Conservation (phyloP, 2,329 filamentous ascomycete species). For the Ophidiomyces ophidiicola region DNA sequence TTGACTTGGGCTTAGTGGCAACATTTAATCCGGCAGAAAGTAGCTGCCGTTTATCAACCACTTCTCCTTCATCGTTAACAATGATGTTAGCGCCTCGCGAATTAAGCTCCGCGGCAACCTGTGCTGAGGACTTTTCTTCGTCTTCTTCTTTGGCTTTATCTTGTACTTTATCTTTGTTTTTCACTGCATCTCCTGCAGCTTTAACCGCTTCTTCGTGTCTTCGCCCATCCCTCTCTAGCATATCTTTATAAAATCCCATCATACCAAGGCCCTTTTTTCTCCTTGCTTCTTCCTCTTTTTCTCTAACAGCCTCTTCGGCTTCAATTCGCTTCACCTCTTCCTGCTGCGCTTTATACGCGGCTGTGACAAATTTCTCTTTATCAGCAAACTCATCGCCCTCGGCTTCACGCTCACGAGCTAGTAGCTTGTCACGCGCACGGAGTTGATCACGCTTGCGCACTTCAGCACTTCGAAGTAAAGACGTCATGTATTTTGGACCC, state of each 20-base stretch:
- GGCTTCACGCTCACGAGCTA: conserved; percentile 49
- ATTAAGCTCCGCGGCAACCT: conserved; percentile 46
- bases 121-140: conserved; percentile 38
- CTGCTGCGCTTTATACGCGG: conserved; percentile 53
- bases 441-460: conserved; percentile 52
- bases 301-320: conserved; percentile 44
- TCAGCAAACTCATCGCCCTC: conserved; percentile 56
- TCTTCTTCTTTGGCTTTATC: conserved; percentile 21
- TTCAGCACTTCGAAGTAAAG: conserved; percentile 47
- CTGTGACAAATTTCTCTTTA: conserved; percentile 56
- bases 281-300: conserved; percentile 43
- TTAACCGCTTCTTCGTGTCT: conserved; percentile 46
- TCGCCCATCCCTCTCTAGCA: conserved; percentile 47
- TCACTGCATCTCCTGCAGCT: conserved; percentile 38
- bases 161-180: conserved; percentile 20
- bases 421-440: conserved; percentile 47
- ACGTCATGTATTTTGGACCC: conserved; percentile 49
- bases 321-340: conserved; percentile 47
- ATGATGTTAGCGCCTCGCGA: conserved; percentile 41
- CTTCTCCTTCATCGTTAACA: conserved; percentile 52
- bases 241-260: conserved; percentile 48
- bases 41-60: conserved; percentile 52
- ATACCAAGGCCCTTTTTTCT: conserved; percentile 42
- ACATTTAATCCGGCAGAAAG: conserved; percentile 51
- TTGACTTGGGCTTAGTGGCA: conserved; percentile 40